Evolutionary conservation across 345 rosid genomes (phyloP), one percentile per base, ranked within the genome.

Genomic region (Gossypium ekmanianum): DNA sequence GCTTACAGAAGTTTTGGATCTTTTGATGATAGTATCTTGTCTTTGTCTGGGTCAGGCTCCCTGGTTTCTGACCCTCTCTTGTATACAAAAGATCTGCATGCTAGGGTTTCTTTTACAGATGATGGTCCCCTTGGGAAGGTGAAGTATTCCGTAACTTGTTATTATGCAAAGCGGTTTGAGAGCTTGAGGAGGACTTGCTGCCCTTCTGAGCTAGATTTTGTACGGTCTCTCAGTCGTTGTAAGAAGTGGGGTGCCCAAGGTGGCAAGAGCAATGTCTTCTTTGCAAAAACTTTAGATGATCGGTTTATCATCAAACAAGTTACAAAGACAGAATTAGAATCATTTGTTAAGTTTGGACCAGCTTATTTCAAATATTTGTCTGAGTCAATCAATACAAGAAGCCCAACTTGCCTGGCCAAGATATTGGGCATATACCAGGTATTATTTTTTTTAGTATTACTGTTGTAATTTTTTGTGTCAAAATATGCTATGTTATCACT

Each of bases 191-290:
- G 81, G 86, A 88, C 81, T 29, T 93, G 94, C 76, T 93, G 97
- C 80, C 94, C 98, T 56, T 88, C 89, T 52, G 98, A 93, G 86
- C 81, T 86, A 67, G 97, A 95, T 78, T 95, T 84, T 69, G 55
- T 95, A 65, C 88, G 93, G 69, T 95, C 99, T 76, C 93, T 95
- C 64, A 89, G 98, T 78, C 98, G 93, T 41, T 95, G 99, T 85
- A 90, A 87, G 83, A 95, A 95, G 85, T 95, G 99, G 99, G 97
- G 93, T 63, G 98, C 99, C 61, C 98, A 95, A 51, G 98, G 99
- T 80, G 98, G 99, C 74, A 95, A 95, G 91, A 95, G 99, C 85
- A 95, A 93, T 72, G 99, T 89, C 72, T 95, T 95, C 81, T 95
- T 95, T 74, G 99, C 99, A 43, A 95, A 95, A 82, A 87, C 96